Base-by-base conservation (phyloP, 2,329 filamentous ascomycete species). In the Claviceps sp. region DNA sequence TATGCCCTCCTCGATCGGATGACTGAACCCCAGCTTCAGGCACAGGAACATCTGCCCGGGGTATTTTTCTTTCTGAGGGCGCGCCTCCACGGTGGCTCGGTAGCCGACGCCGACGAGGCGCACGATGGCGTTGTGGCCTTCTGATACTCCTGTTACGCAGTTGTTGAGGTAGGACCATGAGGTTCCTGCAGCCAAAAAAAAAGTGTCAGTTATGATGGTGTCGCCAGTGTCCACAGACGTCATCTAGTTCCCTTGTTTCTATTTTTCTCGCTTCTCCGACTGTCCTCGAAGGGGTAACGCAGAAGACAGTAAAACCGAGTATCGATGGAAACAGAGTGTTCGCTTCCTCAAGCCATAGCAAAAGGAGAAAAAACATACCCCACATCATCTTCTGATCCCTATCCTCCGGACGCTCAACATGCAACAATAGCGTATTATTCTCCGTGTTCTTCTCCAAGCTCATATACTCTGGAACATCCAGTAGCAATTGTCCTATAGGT, bases 51-150 rank as follows among this genome's bases (percentile, higher is more conserved):
- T 79, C 70, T 96, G 90, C 43, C 86, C 89, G 0, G 81, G 81
- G 64, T 84, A 96, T 53, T 85, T 79, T 54, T 85, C 82, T 54
- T 85, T 88, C 37, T 73, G 81, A 24, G 86, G 86, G 41, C 78
- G 84, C 54, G 82, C 72, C 68, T 97, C 90, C 60, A 98, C 78
- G 4, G 81, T 86, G 16, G 93, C 93, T 69, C 91, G 81, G 77
- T 96, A 98, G 55, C 93, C 93, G 54, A 98, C 93, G 63, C 93
- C 93, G 30, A 97, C 89, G 50, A 98, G 78, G 57, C 91, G 85
- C 50, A 98, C 76, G 60, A 98, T 89, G 37, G 90, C 89, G 18
- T 88, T 90, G 71, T 98, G 93, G 38, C 93, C 93, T 77, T 98
- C 93, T 40, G 89, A 95, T 22, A 98, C 93, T 54, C 93, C 93